Evolutionary conservation across 345 rosid genomes (phyloP), one percentile per base, ranked within the genome.

Genomic region (Lenwebbia sp.): DNA sequence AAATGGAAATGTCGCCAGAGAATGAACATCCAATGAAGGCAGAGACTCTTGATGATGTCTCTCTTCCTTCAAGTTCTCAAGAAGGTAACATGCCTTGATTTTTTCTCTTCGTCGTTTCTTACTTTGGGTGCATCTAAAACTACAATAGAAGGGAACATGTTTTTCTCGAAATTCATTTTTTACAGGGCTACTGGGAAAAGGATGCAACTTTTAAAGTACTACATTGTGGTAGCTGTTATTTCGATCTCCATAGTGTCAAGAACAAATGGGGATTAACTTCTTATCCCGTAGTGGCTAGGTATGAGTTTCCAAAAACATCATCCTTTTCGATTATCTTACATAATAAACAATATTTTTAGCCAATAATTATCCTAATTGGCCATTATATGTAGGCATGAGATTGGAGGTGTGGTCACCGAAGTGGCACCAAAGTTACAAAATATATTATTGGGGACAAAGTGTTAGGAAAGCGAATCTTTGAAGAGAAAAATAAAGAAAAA

Each of bases 211-310:
- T 41, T 41, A 41, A 41, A 41, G 44, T 5, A 41, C 6, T 41
- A 5, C 4, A 41, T 41, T 41, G 44, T 5, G 44, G 44, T 41
- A 41, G 5, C 5, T 41, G 44, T 41, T 41, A 41, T 41, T 5
- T 5, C 0, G 90, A 90, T 60, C 90, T 92, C 51, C 88, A 89
- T 84, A 8, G 2, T 60, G 5, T 87, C 55, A 92, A 87, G 65
- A 90, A 90, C 5, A 90, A 89, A 2, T 92, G 89, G 90, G 90
- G 90, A 14, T 1, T 4, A 33, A n/a, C 89, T 22, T 40, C 13
- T 7, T 92, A 84, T 54, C 93, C 92, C 26, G 3, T 90, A 23
- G 89, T 90, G n/a, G 92, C 91, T 3, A 90, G 93, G 92, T 91
- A 91, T 17, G 86, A 50, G 11, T 57, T 21, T 28, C 19, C 15